These are phyloP conservation scores for Hyphopichia burtonii DNA, from an alignment of 1,139 yeast genomes.

Conservation along the genomic window DNA sequence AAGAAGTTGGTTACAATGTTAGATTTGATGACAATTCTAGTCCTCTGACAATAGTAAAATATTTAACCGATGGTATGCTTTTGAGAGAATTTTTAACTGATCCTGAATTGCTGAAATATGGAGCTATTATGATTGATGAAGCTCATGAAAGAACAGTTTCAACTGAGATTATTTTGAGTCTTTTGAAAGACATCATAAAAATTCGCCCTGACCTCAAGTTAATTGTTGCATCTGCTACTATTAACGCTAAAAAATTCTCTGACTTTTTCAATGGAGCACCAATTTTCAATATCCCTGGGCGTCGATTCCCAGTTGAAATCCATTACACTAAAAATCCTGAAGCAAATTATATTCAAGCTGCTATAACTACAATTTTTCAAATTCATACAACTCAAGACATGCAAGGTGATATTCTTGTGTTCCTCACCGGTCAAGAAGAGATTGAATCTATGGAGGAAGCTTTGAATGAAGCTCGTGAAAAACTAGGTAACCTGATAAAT, in stretches of 20 bases:
- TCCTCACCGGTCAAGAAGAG: conserved; percentile 87
- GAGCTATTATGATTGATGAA: conserved; percentile 91
- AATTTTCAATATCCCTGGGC: conserved; percentile 83
- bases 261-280: conserved; percentile 81
- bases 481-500: conserved; percentile 60
- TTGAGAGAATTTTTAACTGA: conserved; percentile 80
- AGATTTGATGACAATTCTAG: conserved; percentile 80
- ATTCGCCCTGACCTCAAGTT: conserved; percentile 69
- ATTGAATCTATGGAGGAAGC: conserved; percentile 80
- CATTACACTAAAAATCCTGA: conserved; percentile 87
- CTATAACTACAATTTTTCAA: conserved; percentile 75
- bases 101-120: conserved; percentile 64
- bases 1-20: conserved; percentile 82
- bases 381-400: conserved; percentile 67
- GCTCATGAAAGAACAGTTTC: conserved; percentile 94
- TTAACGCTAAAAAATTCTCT: conserved; percentile 84
- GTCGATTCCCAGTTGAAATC: conserved; percentile 85
- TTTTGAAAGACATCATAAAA: conserved; percentile 68
- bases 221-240: conserved; percentile 89
- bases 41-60: conserved; percentile 67
- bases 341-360: conserved; percentile 86
- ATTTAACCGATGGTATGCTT: conserved; percentile 94
- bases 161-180: conserved; percentile 86
- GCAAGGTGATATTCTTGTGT: conserved; percentile 86
- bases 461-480: conserved; percentile 60